These are phyloP conservation scores for Colletotrichum zoysiae DNA, from an alignment of 2,329 filamentous ascomycete genomes.

Conservation along the genomic window DNA sequence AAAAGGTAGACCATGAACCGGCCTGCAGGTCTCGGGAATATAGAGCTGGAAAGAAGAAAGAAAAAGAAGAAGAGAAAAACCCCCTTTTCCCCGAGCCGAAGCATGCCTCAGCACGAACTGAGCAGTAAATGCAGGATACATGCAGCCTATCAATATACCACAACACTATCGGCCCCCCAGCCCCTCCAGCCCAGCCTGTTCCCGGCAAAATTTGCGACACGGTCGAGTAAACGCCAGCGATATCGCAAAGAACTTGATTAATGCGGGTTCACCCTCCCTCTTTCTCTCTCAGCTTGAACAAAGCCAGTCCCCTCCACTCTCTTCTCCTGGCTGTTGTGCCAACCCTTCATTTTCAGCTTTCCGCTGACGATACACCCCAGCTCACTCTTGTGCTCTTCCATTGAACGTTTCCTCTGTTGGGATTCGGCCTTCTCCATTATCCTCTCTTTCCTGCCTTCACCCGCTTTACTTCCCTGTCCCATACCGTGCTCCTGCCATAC, in stretches of 20 bases:
- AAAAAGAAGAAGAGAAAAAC: neutral
- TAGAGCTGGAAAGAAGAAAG: neutral
- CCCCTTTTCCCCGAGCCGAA: neutral
- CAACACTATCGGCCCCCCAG: neutral
- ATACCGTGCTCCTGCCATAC: neutral
- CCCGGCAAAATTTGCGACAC: neutral
- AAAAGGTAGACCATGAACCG: neutral
- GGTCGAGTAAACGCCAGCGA: neutral
- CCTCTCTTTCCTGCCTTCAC: neutral
- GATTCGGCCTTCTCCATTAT: neutral
- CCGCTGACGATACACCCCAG: neutral
- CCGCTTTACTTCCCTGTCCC: neutral
- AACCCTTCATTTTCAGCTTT: neutral
- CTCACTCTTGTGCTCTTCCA: neutral
- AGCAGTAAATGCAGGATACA: no score
- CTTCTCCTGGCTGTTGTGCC: slow-evolving; percentile 2
- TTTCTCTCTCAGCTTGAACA: neutral
- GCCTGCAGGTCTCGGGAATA: slow-evolving; percentile 15
- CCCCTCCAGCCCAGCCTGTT: neutral
- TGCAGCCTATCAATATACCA: neutral
- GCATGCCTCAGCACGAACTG: neutral
- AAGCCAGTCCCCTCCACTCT: neutral
- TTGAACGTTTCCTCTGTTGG: neutral
- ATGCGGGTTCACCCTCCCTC: neutral
- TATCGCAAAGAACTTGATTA: neutral